Evolutionary conservation across 495 filamentous ascomycete genomes (phyloP), one percentile per base, ranked within the genome.

Genomic region (Aspergillus affinis): DNA sequence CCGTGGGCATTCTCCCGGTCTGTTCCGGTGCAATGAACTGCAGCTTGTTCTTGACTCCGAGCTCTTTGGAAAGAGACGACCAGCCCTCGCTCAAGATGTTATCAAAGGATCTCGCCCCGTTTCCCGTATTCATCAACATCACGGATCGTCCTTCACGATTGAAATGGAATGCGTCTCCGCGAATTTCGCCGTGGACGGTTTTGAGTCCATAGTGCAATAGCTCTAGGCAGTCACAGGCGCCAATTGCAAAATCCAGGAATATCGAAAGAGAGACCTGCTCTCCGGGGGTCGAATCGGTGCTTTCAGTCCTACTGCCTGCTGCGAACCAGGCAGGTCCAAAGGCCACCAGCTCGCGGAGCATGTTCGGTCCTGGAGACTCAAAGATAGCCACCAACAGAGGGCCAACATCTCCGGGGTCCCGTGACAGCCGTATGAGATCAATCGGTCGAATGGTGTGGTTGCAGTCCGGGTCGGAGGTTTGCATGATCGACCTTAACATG

Each of bases 1-100:
- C 91, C 18, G 88, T 91, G 3, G 90, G 88, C 83, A 95, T 88
- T 17, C 92, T 86, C 23, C 92, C 92, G 15, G 92, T 97, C 78
- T 96, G 92, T 64, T 97, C 92, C 0, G 92, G 91, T 48, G 90
- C 91, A 69, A 97, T 92, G 66, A 87, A 95, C 58, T 91, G 85
- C 20, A 97, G 76, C 72, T 94, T 95, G 63, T 90, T 88, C 68
- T 89, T 90, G 26, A 90, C 87, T 0, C 91, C 92, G 41, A 90
- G 73, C 69, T 94, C 89, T 45, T 86, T 84, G 5, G 88, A 91
- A 45, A 96, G 77, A 2, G 86, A 79, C 8, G 86, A 88, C 92
- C 92, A 97, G 47, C 91, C 91, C 50, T 88, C 86, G 64, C 88
- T 91, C 45, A 97, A 77, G 18, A 91, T 90, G 75, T 94, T 88